phyloP scores from a whole-genome alignment of 805 yeast genomes.

The Wickerhamiella dianesei region DNA sequence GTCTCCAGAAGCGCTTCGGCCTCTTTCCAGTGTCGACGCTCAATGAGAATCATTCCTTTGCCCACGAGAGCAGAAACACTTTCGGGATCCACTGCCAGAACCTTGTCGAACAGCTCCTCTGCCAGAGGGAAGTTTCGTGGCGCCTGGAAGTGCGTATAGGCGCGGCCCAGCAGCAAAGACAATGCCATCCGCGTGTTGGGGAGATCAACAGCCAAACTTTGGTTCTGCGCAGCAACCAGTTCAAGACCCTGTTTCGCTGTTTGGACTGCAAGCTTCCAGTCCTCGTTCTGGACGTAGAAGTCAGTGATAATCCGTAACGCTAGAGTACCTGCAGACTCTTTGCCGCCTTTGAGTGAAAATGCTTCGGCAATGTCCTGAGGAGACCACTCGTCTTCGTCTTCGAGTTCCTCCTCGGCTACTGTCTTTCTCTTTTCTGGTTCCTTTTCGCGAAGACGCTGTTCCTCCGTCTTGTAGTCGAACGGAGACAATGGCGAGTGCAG shows the following conservation, averaged over 20 bases:
- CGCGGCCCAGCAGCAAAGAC: slow-evolving; percentile 52
- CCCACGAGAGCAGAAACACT: slow-evolving; percentile 62
- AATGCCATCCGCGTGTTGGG: slow-evolving; percentile 43
- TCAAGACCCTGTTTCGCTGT: slow-evolving; percentile 48
- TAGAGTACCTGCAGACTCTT: slow-evolving; percentile 27
- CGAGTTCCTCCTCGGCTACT: slow-evolving; percentile 1
- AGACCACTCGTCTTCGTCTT: slow-evolving; percentile 14
- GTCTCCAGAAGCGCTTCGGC: slow-evolving; percentile 42
- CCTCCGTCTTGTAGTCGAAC: slow-evolving; percentile 1
- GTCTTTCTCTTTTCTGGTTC: neutral
- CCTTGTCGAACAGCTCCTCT: slow-evolving; percentile 49
- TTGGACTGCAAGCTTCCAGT: slow-evolving; percentile 49
- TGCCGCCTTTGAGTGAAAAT: slow-evolving; percentile 40
- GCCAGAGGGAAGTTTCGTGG: slow-evolving; percentile 80
- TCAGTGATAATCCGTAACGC: slow-evolving; percentile 53
- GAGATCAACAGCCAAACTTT: slow-evolving; percentile 36
- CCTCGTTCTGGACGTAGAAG: slow-evolving; percentile 45
- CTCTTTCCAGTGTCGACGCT: slow-evolving; percentile 40
- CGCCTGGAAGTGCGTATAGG: slow-evolving; percentile 75
- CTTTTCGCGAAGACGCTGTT: neutral
- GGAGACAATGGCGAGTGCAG: slow-evolving; percentile 5
- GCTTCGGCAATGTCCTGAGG: slow-evolving; percentile 39
- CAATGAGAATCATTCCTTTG: slow-evolving; percentile 62
- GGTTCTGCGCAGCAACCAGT: slow-evolving; percentile 29
- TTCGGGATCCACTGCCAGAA: slow-evolving; percentile 34